Base-by-base conservation (phyloP, 805 yeast species). In the Candida maris region DNA sequence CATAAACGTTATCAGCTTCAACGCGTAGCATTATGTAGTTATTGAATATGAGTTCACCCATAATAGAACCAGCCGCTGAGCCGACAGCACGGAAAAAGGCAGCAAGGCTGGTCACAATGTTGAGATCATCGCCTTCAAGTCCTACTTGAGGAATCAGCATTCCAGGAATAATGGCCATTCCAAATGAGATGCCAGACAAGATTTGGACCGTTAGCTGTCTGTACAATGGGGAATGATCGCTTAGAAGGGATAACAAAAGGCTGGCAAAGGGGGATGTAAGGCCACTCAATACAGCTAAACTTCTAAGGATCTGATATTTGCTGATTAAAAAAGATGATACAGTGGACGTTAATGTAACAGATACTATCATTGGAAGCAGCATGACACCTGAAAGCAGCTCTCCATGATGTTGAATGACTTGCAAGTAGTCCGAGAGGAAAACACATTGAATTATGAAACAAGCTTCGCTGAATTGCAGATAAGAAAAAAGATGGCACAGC, bases 321-420 rank as follows among this genome's bases (percentile, higher is more conserved):
- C 62, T 57, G 13, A 75, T 61, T 4, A 61, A 9, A 4, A 61
- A 41, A 2, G 79, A 79, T 1, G 62, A 40, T 4, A 52, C 4
- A 7, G 70, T 54, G 4, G 80, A 66, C 3, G 63, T 46, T 2
- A 73, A 41, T 4, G 71, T 72, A 19, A 69, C 65, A 5, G 71
- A 44, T 16, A 71, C 57, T 29, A 74, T 66, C 42, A 62, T 41
- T 1, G 80, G 78, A 21, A 75, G 52, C 23, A 69, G 51, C 32
- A 66, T 62, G 28, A 73, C 49, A 30, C 81, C 81, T 2, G 78
- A 62, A 13, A 51, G 51, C 57, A 71, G 59, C n/a, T 75, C 68
- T 30, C 57, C 61, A 30, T 61, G 57, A 6, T 59, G 66, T 33
- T 56, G 57, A 14, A 75, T 61, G 26, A 68, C 67, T 50, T 77